Base-by-base conservation (phyloP, 176 grass and related monocot species). In the Oryza rufipogon region DNA sequence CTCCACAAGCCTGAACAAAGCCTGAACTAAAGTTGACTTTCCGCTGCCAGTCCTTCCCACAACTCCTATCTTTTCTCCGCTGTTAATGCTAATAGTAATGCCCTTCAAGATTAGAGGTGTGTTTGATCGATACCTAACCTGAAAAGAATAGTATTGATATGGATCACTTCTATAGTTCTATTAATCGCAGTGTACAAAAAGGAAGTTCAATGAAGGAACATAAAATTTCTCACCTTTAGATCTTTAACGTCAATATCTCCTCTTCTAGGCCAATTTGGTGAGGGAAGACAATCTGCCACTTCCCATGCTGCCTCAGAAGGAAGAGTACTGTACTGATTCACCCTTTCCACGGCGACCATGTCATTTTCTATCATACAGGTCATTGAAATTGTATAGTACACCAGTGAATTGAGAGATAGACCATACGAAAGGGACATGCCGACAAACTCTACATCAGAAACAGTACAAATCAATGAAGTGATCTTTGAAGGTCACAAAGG, bases 341-440 rank as follows among this genome's bases (percentile, higher is more conserved):
- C 92, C 75, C 95, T 95, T 77, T 98, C 95, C 28, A 95, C 89
- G 9, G 95, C 77, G 42, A 98, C 89, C 92, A 98, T 98, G 58
- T 80, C 84, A 74, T 95, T 98, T 73, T 98, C 95, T 70, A 98
- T 70, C 85, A 88, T 90, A 77, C 95, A 98, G 75, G 89, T 98
- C 23, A 98, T 52, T 56, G 82, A 86, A 84, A 90, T 82, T 64
- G 89, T 68, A 74, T 72, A 91, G 79, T 91, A 98, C 22, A 98
- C 76, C 47, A 86, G 76, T 58, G 84, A 77, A 61, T 98, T 98
- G 65, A 98, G 95, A 84, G 95, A 91, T 48, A 98, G 89, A 45
- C 95, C 95, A 25, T 98, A 98, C 1, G 95, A 98, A 76, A 98
- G 95, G 78, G 95, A 98, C 72, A 98, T 84, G 80, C 95, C 92